These are phyloP conservation scores for Teratosphaeria epicoccoides DNA, from an alignment of 2,329 filamentous ascomycete species.

Conservation along the genomic window DNA sequence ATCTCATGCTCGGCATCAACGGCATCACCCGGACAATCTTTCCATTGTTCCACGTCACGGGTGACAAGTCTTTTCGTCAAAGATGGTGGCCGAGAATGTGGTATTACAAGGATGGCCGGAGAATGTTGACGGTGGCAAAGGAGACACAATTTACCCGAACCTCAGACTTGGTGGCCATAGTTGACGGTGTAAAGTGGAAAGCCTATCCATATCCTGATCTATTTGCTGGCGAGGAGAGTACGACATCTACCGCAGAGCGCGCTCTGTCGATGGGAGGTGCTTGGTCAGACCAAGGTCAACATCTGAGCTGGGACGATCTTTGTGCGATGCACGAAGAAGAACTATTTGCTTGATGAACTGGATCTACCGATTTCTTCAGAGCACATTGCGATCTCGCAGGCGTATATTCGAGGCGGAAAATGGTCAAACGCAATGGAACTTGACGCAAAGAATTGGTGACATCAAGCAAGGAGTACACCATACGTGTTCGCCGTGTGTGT, in stretches of 20 bases:
- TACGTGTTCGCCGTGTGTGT: too few species aligned
- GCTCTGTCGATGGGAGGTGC: not conserved
- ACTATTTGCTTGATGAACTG: not conserved
- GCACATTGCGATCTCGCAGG: too few species aligned
- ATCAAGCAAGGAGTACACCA: too few species aligned
- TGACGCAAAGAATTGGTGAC: too few species aligned
- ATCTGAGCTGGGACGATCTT: not conserved
- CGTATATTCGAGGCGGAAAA: too few species aligned
- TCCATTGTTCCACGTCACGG: conserved; percentile 21
- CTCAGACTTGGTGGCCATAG: not conserved
- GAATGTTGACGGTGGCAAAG: not conserved
- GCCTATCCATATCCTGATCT: not conserved
- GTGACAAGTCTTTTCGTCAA: conserved; percentile 20
- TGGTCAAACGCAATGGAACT: too few species aligned
- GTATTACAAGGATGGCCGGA: conserved; percentile 17
- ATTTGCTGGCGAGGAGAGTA: not conserved
- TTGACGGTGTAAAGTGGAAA: not conserved
- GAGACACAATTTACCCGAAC: not conserved
- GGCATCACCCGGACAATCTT: conserved; percentile 17
- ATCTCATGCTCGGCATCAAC: conserved; percentile 19
- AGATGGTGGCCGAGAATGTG: conserved; percentile 24
- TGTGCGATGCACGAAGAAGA: not conserved
- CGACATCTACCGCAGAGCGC: not conserved
- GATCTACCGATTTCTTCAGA: not conserved
- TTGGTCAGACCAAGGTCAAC: conserved; percentile 1